Evolutionary conservation across 371 early-diverging fungal species (phyloP).

Genomic region (Apophysomyces variabilis): DNA sequence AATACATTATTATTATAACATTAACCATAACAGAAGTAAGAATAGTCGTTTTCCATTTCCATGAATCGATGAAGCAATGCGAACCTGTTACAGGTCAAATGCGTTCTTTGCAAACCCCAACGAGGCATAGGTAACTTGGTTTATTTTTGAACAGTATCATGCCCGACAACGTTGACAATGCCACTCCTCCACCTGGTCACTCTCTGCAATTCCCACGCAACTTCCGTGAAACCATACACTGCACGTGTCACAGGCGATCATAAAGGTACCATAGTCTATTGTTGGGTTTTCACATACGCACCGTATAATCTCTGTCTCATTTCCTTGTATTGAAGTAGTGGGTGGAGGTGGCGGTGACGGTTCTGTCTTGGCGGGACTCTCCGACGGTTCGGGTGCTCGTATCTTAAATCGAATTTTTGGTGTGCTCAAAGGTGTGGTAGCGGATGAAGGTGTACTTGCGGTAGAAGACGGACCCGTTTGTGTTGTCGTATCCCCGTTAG

Average conservation of each 20-base stretch:
- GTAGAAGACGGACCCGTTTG: slow-evolving; percentile 16
- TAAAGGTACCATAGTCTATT: slow-evolving; percentile 74
- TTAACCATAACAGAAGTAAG: no score
- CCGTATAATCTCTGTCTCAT: slow-evolving; percentile 52
- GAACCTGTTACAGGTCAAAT: not conserved
- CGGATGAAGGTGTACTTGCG: slow-evolving; percentile 13
- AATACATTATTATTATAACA: no score
- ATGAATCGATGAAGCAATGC: not conserved
- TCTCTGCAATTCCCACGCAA: slow-evolving; percentile 67
- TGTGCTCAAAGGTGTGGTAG: slow-evolving; percentile 29
- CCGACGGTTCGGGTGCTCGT: slow-evolving; percentile 38
- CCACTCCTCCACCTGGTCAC: slow-evolving; percentile 54
- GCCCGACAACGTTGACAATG: slow-evolving; percentile 37
- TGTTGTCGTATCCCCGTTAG: slow-evolving; percentile 14
- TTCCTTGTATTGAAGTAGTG: not conserved
- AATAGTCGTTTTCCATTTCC: no score
- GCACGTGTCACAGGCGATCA: slow-evolving; percentile 82
- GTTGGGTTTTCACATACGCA: slow-evolving; percentile 73
- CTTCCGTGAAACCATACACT: slow-evolving; percentile 78
- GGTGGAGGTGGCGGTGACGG: slow-evolving; percentile 1
- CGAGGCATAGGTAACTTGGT: not conserved
- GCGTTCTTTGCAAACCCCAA: not conserved
- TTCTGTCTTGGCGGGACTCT: slow-evolving; percentile 1
- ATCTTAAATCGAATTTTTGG: slow-evolving; percentile 53
- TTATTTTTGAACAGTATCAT: slow-evolving; percentile 14